Conservation (phyloP, 148 eudicot genomes). For the Suaeda aralocaspica region DNA sequence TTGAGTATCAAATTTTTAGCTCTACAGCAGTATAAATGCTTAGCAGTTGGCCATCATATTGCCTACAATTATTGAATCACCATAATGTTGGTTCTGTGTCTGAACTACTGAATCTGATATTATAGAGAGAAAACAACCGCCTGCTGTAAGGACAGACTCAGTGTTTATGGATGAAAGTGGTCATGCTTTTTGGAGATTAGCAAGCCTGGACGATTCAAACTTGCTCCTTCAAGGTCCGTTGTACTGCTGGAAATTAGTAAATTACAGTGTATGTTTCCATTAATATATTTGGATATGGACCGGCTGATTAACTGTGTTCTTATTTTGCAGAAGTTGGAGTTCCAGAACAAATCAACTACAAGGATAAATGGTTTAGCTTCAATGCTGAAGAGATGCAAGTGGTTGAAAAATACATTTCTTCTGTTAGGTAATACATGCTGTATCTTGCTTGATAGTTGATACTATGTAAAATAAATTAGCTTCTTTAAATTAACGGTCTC, state of each 20-base stretch:
- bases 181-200: slow-evolving; percentile 57
- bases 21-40: neutral
- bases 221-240: slow-evolving; percentile 53
- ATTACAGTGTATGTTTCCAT: too few species aligned
- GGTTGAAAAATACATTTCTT: slow-evolving; percentile 38
- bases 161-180: slow-evolving; percentile 42
- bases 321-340: slow-evolving; percentile 52
- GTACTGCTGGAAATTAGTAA: neutral
- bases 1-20: neutral
- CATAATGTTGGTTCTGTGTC: neutral
- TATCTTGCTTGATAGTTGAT: neutral
- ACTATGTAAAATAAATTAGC: too few species aligned
- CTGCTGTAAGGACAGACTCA: slow-evolving; percentile 63
- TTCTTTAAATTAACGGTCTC: too few species aligned
- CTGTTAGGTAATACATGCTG: slow-evolving; percentile 38
- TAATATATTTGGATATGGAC: neutral
- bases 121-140: slow-evolving; percentile 41
- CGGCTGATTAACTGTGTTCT: neutral
- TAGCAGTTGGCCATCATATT: too few species aligned
- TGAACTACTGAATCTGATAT: neutral
- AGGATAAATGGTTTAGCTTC: slow-evolving; percentile 66
- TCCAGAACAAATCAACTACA: slow-evolving; percentile 29
- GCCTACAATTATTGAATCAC: neutral
- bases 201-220: slow-evolving; percentile 33
- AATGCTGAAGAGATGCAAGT: slow-evolving; percentile 46